These are phyloP conservation scores for Citrus inodora DNA, from an alignment of 345 rosid genomes.

Conservation along the genomic window DNA sequence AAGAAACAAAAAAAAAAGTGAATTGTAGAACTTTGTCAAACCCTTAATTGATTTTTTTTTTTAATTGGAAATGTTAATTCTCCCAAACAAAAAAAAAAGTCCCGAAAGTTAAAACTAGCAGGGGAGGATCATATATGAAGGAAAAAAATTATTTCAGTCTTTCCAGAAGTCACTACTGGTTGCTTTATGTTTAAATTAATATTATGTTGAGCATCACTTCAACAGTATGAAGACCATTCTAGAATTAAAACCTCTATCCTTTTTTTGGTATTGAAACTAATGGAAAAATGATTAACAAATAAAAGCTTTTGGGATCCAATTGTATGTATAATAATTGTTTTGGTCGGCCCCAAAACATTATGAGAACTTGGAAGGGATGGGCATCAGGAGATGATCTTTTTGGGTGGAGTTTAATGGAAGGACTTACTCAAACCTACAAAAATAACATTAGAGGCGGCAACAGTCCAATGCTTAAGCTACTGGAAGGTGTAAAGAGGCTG, in stretches of 20 bases:
- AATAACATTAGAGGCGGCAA: too few species aligned
- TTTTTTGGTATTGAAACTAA: background rate
- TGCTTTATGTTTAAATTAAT: background rate
- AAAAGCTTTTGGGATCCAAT: background rate
- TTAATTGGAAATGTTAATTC: background rate
- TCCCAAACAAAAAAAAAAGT: too few species aligned
- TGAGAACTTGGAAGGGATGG: too few species aligned
- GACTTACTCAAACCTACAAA: too few species aligned
- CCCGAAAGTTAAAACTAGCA: background rate
- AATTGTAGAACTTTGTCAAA: background rate
- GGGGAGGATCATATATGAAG: background rate
- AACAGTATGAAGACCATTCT: background rate
- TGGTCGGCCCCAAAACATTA: too few species aligned
- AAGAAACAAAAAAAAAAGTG: background rate
- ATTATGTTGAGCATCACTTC: background rate
- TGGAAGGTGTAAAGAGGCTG: too few species aligned
- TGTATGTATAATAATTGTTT: background rate
- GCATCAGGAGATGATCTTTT: too few species aligned
- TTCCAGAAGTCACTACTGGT: background rate
- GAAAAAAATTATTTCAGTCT: background rate
- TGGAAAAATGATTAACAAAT: background rate
- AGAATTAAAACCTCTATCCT: background rate
- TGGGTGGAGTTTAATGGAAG: too few species aligned
- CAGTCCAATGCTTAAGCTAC: too few species aligned
- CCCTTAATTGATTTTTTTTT: background rate